A percentile compares a stretch with the other conserved stretches of the same genome.
Conservation (phyloP, 2,329 filamentous ascomycete species). For the Colletotrichum lentis region DNA sequence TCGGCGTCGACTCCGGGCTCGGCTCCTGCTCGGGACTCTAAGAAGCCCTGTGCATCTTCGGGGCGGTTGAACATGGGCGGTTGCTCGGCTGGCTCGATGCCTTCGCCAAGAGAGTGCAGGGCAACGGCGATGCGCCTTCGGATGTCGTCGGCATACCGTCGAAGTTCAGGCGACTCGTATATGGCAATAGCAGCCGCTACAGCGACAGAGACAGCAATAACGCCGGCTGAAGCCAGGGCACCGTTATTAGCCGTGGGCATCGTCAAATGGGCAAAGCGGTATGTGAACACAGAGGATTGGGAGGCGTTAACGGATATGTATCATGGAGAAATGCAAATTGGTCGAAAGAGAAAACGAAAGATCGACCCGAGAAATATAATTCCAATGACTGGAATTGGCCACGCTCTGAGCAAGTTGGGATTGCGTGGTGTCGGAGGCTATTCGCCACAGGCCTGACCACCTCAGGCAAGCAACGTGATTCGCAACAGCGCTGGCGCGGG, state of each 20-base stretch:
- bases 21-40: constrained; percentile 59
- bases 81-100: constrained; percentile 56
- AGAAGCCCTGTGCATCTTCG: constrained; percentile 71
- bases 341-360: background rate
- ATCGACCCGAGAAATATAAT: constrained; percentile 6
- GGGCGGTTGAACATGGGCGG: constrained; percentile 70
- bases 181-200: constrained; percentile 67
- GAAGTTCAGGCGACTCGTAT: constrained; percentile 71
- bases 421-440: constrained; percentile 31
- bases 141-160: constrained; percentile 67
- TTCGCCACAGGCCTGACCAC: constrained; percentile 38
- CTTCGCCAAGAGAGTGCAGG: constrained; percentile 66
- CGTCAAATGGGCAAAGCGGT: constrained; percentile 31
- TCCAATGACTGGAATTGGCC: constrained; percentile 27
- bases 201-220: constrained; percentile 65
- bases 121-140: constrained; percentile 69
- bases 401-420: constrained; percentile 20
- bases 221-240: constrained; percentile 63
- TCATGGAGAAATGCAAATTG: constrained; percentile 1
- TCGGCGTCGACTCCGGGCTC: constrained; percentile 67
- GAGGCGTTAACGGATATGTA: constrained; percentile 1
- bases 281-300: constrained; percentile 18
- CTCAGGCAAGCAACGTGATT: constrained; percentile 35
- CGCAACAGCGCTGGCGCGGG: constrained; percentile 32
- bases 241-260: constrained; percentile 65